Percentiles rank a stretch among this genome's conserved stretches.
phyloP scores from a whole-genome alignment of 768 basidiomycete species.

The Trametes cubensis region DNA sequence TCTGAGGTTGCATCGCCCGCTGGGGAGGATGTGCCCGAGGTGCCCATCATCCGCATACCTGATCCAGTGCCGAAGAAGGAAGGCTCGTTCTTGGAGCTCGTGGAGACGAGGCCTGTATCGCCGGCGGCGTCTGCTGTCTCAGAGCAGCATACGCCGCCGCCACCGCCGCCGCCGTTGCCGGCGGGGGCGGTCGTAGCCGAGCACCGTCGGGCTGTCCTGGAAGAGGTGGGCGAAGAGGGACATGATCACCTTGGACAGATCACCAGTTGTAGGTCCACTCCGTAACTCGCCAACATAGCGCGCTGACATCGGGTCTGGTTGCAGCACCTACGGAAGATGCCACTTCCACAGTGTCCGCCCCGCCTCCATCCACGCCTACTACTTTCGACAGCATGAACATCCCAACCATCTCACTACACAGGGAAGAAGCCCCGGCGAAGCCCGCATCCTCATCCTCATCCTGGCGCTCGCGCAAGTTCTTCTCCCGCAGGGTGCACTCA shows the following conservation, averaged over 20 bases:
- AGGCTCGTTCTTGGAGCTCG: conserved; percentile 34
- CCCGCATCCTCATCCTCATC: conserved; percentile 14
- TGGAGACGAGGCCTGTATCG: conserved; percentile 28
- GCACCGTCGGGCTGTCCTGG: background rate
- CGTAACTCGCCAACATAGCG: background rate
- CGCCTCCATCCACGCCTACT: conserved; percentile 13
- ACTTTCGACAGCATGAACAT: conserved; percentile 23
- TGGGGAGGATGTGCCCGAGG: conserved; percentile 20
- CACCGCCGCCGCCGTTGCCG: conserved; percentile 3
- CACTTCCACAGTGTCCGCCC: background rate
- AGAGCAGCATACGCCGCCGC: conserved; percentile 11
- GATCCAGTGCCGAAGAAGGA: conserved; percentile 18
- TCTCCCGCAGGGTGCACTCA: conserved; percentile 29
- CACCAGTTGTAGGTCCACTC: conserved; percentile 8
- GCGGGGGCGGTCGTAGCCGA: background rate
- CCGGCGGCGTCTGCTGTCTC: conserved; percentile 11
- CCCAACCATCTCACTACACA: conserved; percentile 24
- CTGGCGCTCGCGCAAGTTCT: conserved; percentile 7
- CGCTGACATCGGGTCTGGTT: background rate
- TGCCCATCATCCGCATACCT: conserved; percentile 26
- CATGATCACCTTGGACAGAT: background rate
- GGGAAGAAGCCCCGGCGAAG: background rate
- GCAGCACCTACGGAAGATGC: conserved; percentile 8
- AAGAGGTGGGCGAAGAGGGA: background rate
- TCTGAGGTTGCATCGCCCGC: conserved; percentile 4